Base-by-base conservation (phyloP, 495 filamentous ascomycete genomes). In the Recurvomyces mirabilis region DNA sequence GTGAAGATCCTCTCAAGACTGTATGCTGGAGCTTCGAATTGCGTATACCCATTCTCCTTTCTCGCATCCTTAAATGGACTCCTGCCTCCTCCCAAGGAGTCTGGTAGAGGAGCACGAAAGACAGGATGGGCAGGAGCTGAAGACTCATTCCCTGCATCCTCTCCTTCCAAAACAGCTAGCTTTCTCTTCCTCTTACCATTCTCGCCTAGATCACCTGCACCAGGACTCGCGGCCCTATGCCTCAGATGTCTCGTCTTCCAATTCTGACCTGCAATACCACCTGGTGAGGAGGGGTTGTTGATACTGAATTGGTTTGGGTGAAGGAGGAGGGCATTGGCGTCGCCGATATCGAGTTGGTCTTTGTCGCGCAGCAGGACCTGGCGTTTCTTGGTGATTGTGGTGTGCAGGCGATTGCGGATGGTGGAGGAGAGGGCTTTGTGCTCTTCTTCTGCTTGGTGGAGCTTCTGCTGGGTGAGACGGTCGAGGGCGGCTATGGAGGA, bases 231-330 rank as follows among this genome's bases (percentile, higher is more conserved):
- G 34, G 83, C 74, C 20, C 85, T 78, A 44, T 62, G 60, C 23
- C 64, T 47, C 2, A 57, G 53, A 50, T 87, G 72, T 38, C 88
- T 68, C 12, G 89, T 94, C 46, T 87, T 83, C 40, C 88, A 73
- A 47, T 76, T 77, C 55, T 87, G 83, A 18, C 81, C 68, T 25
- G 82, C 83, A 14, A 14, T 28, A 32, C 43, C 41, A 5, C 36
- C 36, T 7, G 53, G 49, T 9, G 44, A 48, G 35, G 87, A 83
- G 10, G 87, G 84, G 53, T 61, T 78, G 44, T 51, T 53, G 46
- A 94, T 76, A 61, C 80, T 82, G 63, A 87, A 95, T 57, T 98
- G 91, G 51, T 81, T 89, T 12, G 93, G 88, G 54, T 96, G 86
- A 5, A 94, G 74, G 23, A 94, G 77, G 4, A 93, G 73, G 11